Conservation (phyloP, 352 stramenopile genomes). For the Globisporangium nagaii region DNA sequence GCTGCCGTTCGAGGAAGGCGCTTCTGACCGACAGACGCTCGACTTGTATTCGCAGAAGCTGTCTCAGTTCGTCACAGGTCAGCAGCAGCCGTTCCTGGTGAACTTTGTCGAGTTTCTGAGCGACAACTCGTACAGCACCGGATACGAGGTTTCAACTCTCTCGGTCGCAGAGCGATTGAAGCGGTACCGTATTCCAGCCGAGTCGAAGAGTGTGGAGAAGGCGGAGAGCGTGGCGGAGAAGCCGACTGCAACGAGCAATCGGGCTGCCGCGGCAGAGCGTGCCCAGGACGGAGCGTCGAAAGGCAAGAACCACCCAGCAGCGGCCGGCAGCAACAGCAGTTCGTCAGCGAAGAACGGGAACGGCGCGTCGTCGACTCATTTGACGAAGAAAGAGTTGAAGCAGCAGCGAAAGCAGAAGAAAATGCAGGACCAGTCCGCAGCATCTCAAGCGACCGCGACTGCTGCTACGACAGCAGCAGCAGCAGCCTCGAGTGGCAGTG, state of each 20-base stretch:
- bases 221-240: neutral
- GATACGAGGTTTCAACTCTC: conserved; percentile 62
- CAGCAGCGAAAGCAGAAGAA: conserved; percentile 71
- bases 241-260: neutral
- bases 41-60: conserved; percentile 62
- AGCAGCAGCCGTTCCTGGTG: conserved; percentile 78
- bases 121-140: conserved; percentile 80
- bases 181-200: conserved; percentile 29
- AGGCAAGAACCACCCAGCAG: conserved; percentile 16
- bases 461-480: conserved; percentile 6
- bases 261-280: neutral
- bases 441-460: neutral
- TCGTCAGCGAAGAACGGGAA: conserved; percentile 4
- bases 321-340: conserved; percentile 1
- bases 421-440: conserved; percentile 28
- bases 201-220: conserved; percentile 10
- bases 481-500: conserved; percentile 5
- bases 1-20: conserved; percentile 8
- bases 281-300: conserved; percentile 6
- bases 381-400: conserved; percentile 71
- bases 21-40: conserved; percentile 30
- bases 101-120: conserved; percentile 62
- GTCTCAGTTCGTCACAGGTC: conserved; percentile 47
- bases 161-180: conserved; percentile 61
- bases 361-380: conserved; percentile 3